Percentiles rank a stretch among this genome's conserved stretches.
Conservation (phyloP, 257 asterid genomes). For the Solanum pennellii region DNA sequence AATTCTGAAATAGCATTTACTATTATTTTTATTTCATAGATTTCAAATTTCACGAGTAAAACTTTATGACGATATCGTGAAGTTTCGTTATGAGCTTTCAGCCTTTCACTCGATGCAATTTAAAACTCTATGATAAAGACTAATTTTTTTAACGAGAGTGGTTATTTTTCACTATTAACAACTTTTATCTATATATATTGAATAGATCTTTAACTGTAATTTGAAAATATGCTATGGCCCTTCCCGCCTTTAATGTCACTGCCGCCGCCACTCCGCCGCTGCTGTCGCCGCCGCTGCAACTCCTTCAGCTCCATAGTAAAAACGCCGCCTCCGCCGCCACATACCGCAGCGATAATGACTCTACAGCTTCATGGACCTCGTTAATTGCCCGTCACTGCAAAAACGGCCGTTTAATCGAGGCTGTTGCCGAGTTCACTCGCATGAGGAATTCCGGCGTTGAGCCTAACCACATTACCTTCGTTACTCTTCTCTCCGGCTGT, state of each 20-base stretch:
- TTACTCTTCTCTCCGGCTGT: conserved; percentile 61
- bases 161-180: neutral
- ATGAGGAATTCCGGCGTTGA: conserved; percentile 49
- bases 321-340: neutral
- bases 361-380: conserved; percentile 66
- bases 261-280: conserved; percentile 1
- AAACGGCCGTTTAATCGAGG: conserved; percentile 41
- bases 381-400: conserved; percentile 53
- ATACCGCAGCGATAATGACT: neutral
- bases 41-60: neutral
- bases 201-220: conserved; percentile 4
- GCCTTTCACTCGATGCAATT: rapidly evolving
- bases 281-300: conserved; percentile 10
- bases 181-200: neutral
- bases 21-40: neutral
- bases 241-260: conserved; percentile 25
- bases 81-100: neutral
- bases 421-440: conserved; percentile 31
- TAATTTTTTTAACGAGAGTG: neutral
- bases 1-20: neutral
- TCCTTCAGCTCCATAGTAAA: neutral
- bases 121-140: neutral
- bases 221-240: conserved; percentile 19
- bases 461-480: conserved; percentile 49
- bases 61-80: neutral